Evolutionary conservation across 805 yeast genomes (phyloP), one percentile per base, ranked within the genome.

Genomic region (Candida sithepensis): DNA sequence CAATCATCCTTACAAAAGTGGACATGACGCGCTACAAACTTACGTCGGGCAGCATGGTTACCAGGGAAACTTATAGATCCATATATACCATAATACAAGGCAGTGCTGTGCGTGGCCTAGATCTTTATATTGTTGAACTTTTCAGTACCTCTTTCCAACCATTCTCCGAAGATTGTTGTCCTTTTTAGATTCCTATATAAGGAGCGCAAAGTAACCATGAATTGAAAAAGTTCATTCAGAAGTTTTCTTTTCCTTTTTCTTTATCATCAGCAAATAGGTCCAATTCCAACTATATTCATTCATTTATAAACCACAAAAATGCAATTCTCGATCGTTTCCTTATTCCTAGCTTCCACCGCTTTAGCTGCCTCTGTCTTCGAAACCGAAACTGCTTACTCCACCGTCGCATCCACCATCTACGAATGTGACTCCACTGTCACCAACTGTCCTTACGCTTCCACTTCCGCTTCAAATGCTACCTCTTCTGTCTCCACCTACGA

Each of bases 281-380:
- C 41, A 52, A 48, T 57, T 55, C 66, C 53, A 57, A 57, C 68
- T 55, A 48, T 52, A 44, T 52, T 54, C 56, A 52, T 52, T 54
- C 58, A n/a, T 40, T 30, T 37, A 49, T 34, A 70, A 51, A 69
- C 10, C n/a, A n/a, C n/a, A n/a, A 24, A 24, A 24, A 73, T 73
- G 78, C 75, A 72, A 70, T 73, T 72, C 74, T 64, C 76, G 57
- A 64, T 66, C 57, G 67, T 68, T 60, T 63, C 70, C 48, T 55
- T 67, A 55, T 49, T 66, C 52, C 58, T 60, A 52, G 72, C 71
- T 55, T 63, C 69, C 46, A 64, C 68, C 45, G 71, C 72, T 57
- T 58, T 66, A 47, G 71, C 66, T 54, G 59, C 55, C 45, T 53
- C 62, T 20, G 61, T 64, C 37, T 45, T 51, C 42, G 33, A 48